Evolutionary conservation across 2,329 filamentous ascomycete species (phyloP).

Genomic region (Talaromyces piceae): DNA sequence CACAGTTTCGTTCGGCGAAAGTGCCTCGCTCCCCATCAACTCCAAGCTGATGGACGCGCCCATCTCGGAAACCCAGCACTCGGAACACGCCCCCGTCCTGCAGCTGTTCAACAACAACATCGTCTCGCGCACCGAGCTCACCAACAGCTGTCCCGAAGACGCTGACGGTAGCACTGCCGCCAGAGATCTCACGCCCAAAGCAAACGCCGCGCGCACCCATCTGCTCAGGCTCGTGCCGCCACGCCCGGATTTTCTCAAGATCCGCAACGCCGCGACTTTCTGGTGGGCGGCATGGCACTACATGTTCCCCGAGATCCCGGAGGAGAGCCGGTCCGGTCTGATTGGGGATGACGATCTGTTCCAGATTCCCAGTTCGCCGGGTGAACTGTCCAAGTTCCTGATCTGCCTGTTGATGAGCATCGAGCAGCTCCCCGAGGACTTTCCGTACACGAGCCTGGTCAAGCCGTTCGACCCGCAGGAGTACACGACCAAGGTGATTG

Average conservation of each 20-base stretch:
- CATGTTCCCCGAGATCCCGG: slow-evolving; percentile 26
- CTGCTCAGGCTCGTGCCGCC: slow-evolving; percentile 30
- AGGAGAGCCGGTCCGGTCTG: slow-evolving; percentile 12
- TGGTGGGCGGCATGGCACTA: slow-evolving; percentile 27
- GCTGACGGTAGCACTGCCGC: slow-evolving; percentile 7
- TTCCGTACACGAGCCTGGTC: slow-evolving; percentile 29
- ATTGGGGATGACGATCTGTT: slow-evolving; percentile 3
- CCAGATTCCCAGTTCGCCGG: slow-evolving; percentile 22
- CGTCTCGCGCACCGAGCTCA: slow-evolving; percentile 23
- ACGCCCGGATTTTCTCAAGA: slow-evolving; percentile 22
- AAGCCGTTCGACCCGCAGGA: slow-evolving; percentile 35
- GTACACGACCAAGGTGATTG: slow-evolving; percentile 41
- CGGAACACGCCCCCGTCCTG: slow-evolving; percentile 29
- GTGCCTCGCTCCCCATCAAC: background rate
- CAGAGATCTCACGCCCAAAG: slow-evolving; percentile 22
- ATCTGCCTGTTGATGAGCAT: slow-evolving; percentile 40
- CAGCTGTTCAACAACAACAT: slow-evolving; percentile 34
- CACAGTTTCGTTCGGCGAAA: background rate
- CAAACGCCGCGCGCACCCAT: slow-evolving; percentile 18
- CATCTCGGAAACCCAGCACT: slow-evolving; percentile 13
- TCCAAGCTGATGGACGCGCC: background rate
- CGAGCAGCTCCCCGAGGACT: slow-evolving; percentile 34
- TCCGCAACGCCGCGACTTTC: slow-evolving; percentile 23
- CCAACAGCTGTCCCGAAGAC: slow-evolving; percentile 19
- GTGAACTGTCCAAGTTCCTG: slow-evolving; percentile 35